Evolutionary conservation across 768 basidiomycete species (phyloP), one percentile per base, ranked within the genome.

Genomic region (Leccinellum albellum): DNA sequence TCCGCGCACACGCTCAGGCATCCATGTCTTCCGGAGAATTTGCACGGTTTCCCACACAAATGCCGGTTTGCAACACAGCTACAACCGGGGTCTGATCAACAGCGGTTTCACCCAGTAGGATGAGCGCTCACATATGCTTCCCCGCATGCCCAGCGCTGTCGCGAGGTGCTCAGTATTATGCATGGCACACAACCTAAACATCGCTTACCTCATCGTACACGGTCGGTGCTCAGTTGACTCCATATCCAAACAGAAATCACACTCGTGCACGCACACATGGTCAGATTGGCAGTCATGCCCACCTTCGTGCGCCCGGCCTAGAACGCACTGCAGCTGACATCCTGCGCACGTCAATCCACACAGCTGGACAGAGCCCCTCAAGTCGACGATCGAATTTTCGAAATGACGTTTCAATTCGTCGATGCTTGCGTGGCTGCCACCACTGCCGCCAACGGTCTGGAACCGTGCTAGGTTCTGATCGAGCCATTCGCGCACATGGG

Each of bases 101-200:
- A 29, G n/a, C 0, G 2, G 2, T 1, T 5, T 15, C 17, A 6
- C 1, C 1, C 3, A 20, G 47, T 4, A 17, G 0, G 31, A 15
- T 2, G 2, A 35, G 49, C 26, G 62, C 78, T 4, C 65, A 84
- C 85, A 83, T 75, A 59, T 86, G 84, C 10, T 70, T 73, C 14
- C 81, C 82, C 21, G 76, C 66, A 57, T 86, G 84, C 0, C 85
- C 85, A 29, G 83, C 84, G n/a, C 84, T 85, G 32, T 24, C 0
- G 3, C 4, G 10, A 45, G n/a, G 3, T 28, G 21, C 17, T 55
- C 14, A 53, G 49, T 14, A 52, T 15, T 28, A 29, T 26, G 31
- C 2, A n/a, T 4, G 28, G 3, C 2, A 29, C 9, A 21, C 3
- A 50, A 55, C 26, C 4, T 8, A 28, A 14, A 15, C 23, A 10